These are phyloP conservation scores for Linum usitatissimum DNA, from an alignment of 345 rosid genomes.

Conservation along the genomic window DNA sequence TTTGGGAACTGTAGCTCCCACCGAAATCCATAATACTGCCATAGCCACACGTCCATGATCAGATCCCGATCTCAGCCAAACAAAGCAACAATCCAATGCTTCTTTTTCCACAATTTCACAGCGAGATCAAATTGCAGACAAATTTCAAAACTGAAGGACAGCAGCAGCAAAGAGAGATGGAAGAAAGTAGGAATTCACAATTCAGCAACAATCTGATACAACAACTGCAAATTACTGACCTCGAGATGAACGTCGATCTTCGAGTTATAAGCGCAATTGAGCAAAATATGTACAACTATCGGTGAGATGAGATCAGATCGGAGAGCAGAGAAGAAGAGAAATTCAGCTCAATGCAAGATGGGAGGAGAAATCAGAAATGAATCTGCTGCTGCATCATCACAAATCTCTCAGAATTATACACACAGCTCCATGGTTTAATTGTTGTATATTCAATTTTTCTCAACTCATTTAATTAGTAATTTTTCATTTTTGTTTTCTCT, in stretches of 20 bases:
- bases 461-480: no score
- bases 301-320: background rate
- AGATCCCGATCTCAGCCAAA: slow-evolving; percentile 26
- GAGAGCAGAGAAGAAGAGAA: background rate
- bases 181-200: background rate
- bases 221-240: background rate
- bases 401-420: background rate
- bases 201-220: background rate
- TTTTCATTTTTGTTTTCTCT: background rate
- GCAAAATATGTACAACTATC: background rate
- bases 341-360: background rate
- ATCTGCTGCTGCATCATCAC: background rate
- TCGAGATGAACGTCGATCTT: background rate
- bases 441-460: no score
- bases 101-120: background rate
- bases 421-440: no score
- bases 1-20: slow-evolving; percentile 5
- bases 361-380: background rate
- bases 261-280: background rate
- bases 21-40: slow-evolving; percentile 3
- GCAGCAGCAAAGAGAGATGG: background rate
- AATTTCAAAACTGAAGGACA: background rate
- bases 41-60: slow-evolving; percentile 17
- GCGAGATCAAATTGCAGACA: background rate
- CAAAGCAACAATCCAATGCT: background rate